These are phyloP conservation scores for Tetracladium setigerum DNA, from an alignment of 495 filamentous ascomycete species.

Conservation along the genomic window DNA sequence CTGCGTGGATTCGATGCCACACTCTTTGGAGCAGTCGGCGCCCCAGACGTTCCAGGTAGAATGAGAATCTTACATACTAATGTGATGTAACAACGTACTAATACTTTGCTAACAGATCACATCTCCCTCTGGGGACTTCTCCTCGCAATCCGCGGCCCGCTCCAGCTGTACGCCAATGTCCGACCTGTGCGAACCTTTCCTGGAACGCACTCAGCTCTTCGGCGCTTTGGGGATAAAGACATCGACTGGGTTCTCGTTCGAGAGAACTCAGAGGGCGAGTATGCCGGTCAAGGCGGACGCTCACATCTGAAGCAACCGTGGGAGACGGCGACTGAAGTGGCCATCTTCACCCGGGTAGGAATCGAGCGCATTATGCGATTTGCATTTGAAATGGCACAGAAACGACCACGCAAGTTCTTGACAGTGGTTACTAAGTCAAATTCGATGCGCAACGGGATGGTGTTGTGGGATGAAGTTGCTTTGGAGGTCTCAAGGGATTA, in stretches of 20 bases:
- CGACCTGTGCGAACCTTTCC: conserved; percentile 40
- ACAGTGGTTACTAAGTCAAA: conserved; percentile 51
- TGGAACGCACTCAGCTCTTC: conserved; percentile 35
- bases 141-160: conserved; percentile 42
- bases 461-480: conserved; percentile 49
- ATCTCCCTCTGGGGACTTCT: conserved; percentile 46
- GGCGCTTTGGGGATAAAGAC: conserved; percentile 29
- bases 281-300: conserved; percentile 21
- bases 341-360: conserved; percentile 44
- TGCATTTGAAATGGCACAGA: conserved; percentile 41
- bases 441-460: conserved; percentile 47
- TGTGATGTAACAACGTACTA: too few relatives aligned
- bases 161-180: conserved; percentile 44
- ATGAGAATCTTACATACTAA: too few relatives aligned
- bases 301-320: conserved; percentile 41
- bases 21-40: not conserved
- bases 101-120: conserved; percentile 49
- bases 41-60: not conserved
- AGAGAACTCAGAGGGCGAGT: conserved; percentile 38
- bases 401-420: conserved; percentile 38
- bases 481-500: conserved; percentile 35
- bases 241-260: conserved; percentile 48
- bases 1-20: not conserved
- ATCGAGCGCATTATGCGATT: conserved; percentile 47
- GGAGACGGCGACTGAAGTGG: conserved; percentile 43